Conservation (phyloP, 2,329 filamentous ascomycete species). For the Hypomyces rosellus region DNA sequence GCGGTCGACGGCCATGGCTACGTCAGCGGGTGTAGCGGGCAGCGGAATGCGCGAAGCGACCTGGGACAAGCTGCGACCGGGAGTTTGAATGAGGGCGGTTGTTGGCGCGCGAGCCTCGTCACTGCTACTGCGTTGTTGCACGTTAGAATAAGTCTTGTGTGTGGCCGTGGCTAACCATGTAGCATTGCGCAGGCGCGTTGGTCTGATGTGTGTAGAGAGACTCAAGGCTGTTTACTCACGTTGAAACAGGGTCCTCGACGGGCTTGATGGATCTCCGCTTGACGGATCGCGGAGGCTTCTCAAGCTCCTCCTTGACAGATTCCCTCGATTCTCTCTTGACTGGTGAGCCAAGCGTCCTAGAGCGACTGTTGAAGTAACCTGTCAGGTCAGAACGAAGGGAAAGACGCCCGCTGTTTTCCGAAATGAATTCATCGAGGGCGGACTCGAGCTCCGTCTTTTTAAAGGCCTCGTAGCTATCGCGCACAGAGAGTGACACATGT, state of each 20-base stretch:
- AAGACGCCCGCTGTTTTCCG: slow-evolving; percentile 60
- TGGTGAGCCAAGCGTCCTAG: slow-evolving; percentile 52
- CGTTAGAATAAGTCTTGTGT: slow-evolving; percentile 2
- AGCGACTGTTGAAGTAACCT: slow-evolving; percentile 69
- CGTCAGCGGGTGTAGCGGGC: slow-evolving; percentile 71
- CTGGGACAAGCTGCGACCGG: slow-evolving; percentile 46
- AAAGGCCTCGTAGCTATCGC: slow-evolving; percentile 56
- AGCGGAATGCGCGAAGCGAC: slow-evolving; percentile 59
- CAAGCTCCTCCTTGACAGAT: slow-evolving; percentile 29
- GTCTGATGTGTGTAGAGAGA: too few relatives aligned
- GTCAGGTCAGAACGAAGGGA: slow-evolving; percentile 56
- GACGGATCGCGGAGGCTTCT: slow-evolving; percentile 37
- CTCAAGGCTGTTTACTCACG: slow-evolving; percentile 31
- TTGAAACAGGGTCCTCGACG: slow-evolving; percentile 38
- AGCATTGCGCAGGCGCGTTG: too few relatives aligned
- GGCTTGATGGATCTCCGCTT: slow-evolving; percentile 41
- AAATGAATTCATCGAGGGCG: slow-evolving; percentile 66
- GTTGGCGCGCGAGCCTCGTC: slow-evolving; percentile 31
- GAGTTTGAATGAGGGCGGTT: slow-evolving; percentile 42
- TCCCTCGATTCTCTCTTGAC: slow-evolving; percentile 49
- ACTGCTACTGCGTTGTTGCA: slow-evolving; percentile 15
- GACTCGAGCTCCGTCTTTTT: slow-evolving; percentile 77
- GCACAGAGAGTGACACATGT: neutral
- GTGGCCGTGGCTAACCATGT: neutral
- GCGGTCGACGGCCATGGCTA: slow-evolving; percentile 70